Evolutionary conservation across 2,329 filamentous ascomycete species (phyloP), one percentile per base, ranked within the genome.

Genomic region (Fusarium incarnatum): DNA sequence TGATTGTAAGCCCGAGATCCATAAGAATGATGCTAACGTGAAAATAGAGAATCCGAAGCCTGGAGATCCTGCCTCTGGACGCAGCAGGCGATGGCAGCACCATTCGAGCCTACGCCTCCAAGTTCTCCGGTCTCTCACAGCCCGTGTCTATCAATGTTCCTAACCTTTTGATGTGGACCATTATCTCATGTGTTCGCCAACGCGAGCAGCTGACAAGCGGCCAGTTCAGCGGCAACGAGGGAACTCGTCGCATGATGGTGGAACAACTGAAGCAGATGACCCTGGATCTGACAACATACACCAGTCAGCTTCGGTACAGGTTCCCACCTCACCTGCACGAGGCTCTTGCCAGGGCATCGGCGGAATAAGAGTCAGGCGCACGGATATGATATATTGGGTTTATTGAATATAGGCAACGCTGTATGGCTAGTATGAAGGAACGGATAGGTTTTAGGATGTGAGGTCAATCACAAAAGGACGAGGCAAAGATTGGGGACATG

Each of bases 261-360:
- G 89, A 91, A 61, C 86, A 91, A 75, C 83, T 97, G 76, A 88
- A 92, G 82, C 89, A 92, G 79, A 93, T 92, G 83, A 94, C 93
- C 41, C 90, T 94, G 79, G 95, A 98, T 80, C 81, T 98, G 75
- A 97, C 96, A 84, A 92, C 96, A 16, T 98, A 97, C 83, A 95
- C 94, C 18, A 95, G 94, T 60, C 89, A 97, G 86, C 89, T 98
- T 77, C 90, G 93, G 77, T 98, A 97, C 82, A 90, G 96, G 76
- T 87, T 98, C 82, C 93, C 94, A 53, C 92, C 93, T 40, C 88
- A 92, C 76, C 86, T 98, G 58, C 95, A 97, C 81, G 95, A 98
- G 84, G 92, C 92, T 68, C 83, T 98, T 76, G 94, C 94, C 50
- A 88, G 91, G 77, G 94, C 93, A 42, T 93, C 92, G 52, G 90